Percentiles rank a stretch among this genome's conserved stretches.
These are phyloP conservation scores for Zostera marina DNA, from an alignment of 116 monocot species.

Conservation along the genomic window DNA sequence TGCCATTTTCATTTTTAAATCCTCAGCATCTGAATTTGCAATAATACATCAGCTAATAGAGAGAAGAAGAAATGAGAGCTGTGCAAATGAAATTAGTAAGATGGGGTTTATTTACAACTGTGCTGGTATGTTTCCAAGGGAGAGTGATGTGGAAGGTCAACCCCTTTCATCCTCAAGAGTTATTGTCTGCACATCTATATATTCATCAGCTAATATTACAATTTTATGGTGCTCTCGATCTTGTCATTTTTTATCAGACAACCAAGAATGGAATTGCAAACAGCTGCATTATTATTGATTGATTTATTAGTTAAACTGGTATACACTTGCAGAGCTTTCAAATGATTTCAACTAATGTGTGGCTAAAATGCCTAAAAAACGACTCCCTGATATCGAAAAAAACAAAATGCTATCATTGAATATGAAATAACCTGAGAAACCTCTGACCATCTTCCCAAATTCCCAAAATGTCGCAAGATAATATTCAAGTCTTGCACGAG, in stretches of 20 bases:
- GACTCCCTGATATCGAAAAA: neutral
- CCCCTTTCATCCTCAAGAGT: too few relatives aligned
- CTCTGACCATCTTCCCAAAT: constrained; percentile 48
- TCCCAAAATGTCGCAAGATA: constrained; percentile 57
- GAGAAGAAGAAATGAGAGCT: too few relatives aligned
- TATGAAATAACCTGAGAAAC: constrained; percentile 45
- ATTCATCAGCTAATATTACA: too few relatives aligned
- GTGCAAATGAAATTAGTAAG: too few relatives aligned
- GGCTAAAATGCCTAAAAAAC: neutral
- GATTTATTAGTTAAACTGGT: constrained; percentile 42
- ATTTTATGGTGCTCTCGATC: constrained; percentile 50
- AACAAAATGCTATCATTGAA: neutral
- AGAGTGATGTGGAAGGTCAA: too few relatives aligned
- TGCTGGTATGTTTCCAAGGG: too few relatives aligned
- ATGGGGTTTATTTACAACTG: too few relatives aligned
- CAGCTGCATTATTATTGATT: constrained; percentile 34
- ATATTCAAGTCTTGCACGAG: constrained; percentile 60
- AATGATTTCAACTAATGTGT: constrained; percentile 19
- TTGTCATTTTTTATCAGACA: constrained; percentile 66
- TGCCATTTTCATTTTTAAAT: too few relatives aligned
- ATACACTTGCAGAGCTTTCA: constrained; percentile 58
- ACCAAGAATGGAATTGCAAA: constrained; percentile 77
- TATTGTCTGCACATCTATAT: too few relatives aligned
- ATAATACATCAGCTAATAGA: too few relatives aligned
- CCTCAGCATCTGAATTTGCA: too few relatives aligned